A percentile compares a stretch with the other conserved stretches of the same genome.
phyloP scores from a whole-genome alignment of 495 filamentous ascomycete species.

The Cetradonia linearis region DNA sequence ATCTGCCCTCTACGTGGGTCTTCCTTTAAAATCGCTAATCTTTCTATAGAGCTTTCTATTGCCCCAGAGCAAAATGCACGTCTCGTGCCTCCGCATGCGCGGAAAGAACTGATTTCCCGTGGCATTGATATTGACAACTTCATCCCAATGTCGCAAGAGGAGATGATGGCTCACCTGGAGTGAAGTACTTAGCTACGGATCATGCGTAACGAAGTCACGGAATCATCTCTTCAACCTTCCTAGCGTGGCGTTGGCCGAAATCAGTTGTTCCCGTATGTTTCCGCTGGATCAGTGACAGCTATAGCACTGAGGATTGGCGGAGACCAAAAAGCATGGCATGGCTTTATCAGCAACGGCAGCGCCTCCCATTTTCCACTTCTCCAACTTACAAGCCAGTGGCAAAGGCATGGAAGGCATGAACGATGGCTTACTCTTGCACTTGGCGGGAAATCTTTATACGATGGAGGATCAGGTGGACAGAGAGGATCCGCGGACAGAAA shows the following conservation, averaged over 20 bases:
- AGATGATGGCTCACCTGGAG: conserved; percentile 97
- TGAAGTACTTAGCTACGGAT: conserved; percentile 42
- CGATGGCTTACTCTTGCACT: conserved; percentile 10
- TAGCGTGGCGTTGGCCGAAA: conserved; percentile 26
- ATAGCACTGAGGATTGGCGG: conserved; percentile 9
- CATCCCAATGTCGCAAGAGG: conserved; percentile 75
- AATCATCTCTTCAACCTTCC: conserved; percentile 23
- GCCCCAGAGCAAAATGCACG: conserved; percentile 73
- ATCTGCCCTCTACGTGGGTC: conserved; percentile 8
- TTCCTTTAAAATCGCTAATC: conserved; percentile 14
- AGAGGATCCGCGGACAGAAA: conserved; percentile 6
- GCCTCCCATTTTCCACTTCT: conserved; percentile 9
- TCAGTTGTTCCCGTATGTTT: conserved; percentile 25
- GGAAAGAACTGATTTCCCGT: conserved; percentile 56
- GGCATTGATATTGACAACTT: conserved; percentile 93
- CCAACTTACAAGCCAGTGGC: conserved; percentile 13
- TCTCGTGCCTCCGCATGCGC: conserved; percentile 77
- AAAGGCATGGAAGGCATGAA: conserved; percentile 18
- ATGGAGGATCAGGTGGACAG: conserved; percentile 11
- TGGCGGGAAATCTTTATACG: conserved; percentile 6
- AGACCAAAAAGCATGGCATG: conserved; percentile 21
- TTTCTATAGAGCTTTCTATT: conserved; percentile 77
- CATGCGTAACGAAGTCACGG: conserved; percentile 36
- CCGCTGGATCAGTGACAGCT: conserved; percentile 14
- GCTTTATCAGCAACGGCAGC: conserved; percentile 15